These are phyloP conservation scores for Alternaria gaisen DNA, from an alignment of 2,329 filamentous ascomycete genomes.

Conservation along the genomic window DNA sequence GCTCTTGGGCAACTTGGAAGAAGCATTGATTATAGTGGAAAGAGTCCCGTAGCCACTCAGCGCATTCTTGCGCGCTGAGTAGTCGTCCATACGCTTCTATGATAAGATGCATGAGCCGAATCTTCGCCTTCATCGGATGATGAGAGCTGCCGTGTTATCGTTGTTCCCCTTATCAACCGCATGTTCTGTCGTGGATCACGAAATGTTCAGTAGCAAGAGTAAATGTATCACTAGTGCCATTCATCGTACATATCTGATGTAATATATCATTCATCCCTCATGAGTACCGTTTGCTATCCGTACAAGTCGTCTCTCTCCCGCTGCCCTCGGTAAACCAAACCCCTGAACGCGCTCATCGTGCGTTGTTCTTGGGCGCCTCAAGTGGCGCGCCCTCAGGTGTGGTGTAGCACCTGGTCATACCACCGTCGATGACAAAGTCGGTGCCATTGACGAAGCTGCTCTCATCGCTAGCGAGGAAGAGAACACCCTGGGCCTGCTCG, in stretches of 20 bases:
- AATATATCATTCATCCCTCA: neutral
- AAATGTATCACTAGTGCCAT: neutral
- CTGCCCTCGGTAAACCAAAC: neutral
- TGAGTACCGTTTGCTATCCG: neutral
- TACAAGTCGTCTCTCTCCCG: neutral
- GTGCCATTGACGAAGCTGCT: constrained; percentile 88
- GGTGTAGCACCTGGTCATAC: constrained; percentile 90
- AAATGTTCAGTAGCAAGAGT: neutral
- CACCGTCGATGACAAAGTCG: constrained; percentile 95
- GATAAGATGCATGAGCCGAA: neutral
- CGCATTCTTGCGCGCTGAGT: neutral
- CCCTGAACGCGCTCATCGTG: constrained; percentile 15
- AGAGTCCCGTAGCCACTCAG: constrained; percentile 18
- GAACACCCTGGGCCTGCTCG: constrained; percentile 87
- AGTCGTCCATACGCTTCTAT: neutral
- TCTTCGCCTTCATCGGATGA: neutral
- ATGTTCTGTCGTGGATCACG: neutral
- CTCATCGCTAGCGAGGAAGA: constrained; percentile 89
- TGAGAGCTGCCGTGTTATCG: neutral
- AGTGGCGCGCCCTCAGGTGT: constrained; percentile 67
- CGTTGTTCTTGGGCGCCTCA: constrained; percentile 62
- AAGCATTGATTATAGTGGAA: constrained; percentile 21
- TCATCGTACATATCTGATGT: neutral
- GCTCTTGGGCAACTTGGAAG: constrained; percentile 10
- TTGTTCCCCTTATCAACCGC: neutral